Percentiles rank a stretch among this genome's conserved stretches.
phyloP scores from a whole-genome alignment of 805 yeast genomes.

The Yarrowia sp. region DNA sequence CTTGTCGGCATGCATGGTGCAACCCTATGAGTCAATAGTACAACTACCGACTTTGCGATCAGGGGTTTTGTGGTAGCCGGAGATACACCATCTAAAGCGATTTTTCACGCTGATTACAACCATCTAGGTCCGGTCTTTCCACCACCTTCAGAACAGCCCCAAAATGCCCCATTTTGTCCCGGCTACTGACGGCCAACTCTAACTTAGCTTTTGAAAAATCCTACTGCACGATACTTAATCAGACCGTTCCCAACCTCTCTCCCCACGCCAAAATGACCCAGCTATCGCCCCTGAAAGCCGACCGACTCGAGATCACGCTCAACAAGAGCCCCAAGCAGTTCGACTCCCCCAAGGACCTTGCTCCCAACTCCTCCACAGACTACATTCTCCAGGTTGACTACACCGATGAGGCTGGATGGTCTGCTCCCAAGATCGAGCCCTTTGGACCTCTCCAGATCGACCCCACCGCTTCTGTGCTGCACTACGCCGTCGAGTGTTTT shows the following conservation, averaged over 20 bases:
- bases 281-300: constrained; percentile 60
- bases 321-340: constrained; percentile 61
- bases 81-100: neutral
- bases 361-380: constrained; percentile 75
- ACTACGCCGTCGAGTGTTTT: constrained; percentile 92
- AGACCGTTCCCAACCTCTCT: neutral
- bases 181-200: constrained; percentile 28
- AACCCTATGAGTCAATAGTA: neutral
- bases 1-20: neutral
- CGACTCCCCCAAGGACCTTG: constrained; percentile 66
- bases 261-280: constrained; percentile 15
- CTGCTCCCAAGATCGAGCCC: constrained; percentile 81
- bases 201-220: constrained; percentile 28
- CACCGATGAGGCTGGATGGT: constrained; percentile 83
- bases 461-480: constrained; percentile 90
- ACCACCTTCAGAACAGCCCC: no score
- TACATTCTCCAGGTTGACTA: constrained; percentile 91
- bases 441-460: constrained; percentile 78
- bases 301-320: constrained; percentile 58
- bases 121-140: neutral
- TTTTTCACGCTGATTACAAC: neutral
- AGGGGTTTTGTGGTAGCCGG: neutral
- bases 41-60: neutral
- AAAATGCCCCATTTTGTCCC: neutral
- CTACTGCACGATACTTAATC: constrained; percentile 6